Base-by-base conservation (phyloP, 192 early-diverging fungal genomes). In the Pilaira anomala region DNA sequence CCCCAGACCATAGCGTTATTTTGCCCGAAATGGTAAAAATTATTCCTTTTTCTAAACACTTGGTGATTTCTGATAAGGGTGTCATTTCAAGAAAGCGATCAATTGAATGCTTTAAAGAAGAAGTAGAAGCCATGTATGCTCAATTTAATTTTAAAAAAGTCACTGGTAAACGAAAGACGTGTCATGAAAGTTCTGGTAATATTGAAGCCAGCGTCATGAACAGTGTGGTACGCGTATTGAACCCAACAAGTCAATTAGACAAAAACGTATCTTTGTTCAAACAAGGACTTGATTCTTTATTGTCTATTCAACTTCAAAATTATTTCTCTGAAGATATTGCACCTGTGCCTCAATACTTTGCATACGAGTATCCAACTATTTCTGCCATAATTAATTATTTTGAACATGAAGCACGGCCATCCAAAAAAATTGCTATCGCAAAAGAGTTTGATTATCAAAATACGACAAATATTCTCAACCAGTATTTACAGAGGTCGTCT, bases 101-200 rank as follows among this genome's bases (percentile, higher is more conserved):
- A 39, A 68, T 79, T 30, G 65, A 82, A 29, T 33, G 57, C 5
- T 81, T 83, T 60, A 71, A 70, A 19, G 41, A 72, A 18, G 45
- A 76, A 26, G 78, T 92, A 46, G 75, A 76, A 2, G 57, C 50
- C 16, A 69, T 87, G 75, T 90, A 87, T 66, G 52, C 69, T 28
- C 65, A 75, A 46, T 76, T 77, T 48, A 36, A 36, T 6, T 2
- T 4, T 7, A 33, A 33, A 33, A n/a, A n/a, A n/a, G n/a, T n/a
- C n/a, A n/a, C n/a, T n/a, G n/a, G n/a, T n/a, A n/a, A n/a, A n/a
- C n/a, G n/a, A n/a, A n/a, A n/a, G n/a, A n/a, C n/a, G n/a, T n/a
- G n/a, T n/a, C n/a, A n/a, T n/a, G n/a, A n/a, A n/a, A 36, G 4
- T 36, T 5, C 1, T 5, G 33, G 6, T 36, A 36, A 36, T 36